phyloP scores from a whole-genome alignment of 2,329 filamentous ascomycete genomes.

The Alternaria atra region DNA sequence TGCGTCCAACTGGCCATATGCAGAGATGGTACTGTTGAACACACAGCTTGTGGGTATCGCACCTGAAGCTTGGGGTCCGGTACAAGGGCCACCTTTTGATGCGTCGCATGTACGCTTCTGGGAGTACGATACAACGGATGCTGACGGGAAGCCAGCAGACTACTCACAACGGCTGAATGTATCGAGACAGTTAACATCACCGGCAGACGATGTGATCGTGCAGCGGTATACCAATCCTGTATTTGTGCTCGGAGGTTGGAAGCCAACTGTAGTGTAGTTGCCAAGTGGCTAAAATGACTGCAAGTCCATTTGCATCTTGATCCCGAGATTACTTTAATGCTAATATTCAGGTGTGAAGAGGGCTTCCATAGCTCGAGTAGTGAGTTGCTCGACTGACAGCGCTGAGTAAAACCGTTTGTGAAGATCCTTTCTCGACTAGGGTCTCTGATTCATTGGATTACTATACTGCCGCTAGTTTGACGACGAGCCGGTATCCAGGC shows the following conservation, averaged over 20 bases:
- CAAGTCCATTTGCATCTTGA: not conserved
- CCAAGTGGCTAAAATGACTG: not conserved
- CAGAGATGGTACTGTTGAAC: constrained; percentile 9
- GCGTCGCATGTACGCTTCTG: constrained; percentile 2
- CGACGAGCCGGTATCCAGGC: not conserved
- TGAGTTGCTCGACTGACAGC: not conserved
- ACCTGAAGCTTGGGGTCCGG: constrained; percentile 6
- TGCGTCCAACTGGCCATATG: constrained; percentile 9
- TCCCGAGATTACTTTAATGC: not conserved
- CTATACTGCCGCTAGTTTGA: not conserved
- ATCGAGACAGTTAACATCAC: constrained; percentile 2
- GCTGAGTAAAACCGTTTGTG: not conserved
- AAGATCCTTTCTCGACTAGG: not conserved
- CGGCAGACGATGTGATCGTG: not conserved
- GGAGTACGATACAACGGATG: constrained; percentile 5
- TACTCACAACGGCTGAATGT: constrained; percentile 1
- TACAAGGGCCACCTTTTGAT: constrained; percentile 5
- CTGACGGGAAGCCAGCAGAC: not conserved
- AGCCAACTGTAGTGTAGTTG: not conserved
- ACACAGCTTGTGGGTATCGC: constrained; percentile 2
- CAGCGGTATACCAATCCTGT: not conserved
- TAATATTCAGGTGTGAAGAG: not conserved
- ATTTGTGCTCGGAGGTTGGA: not conserved
- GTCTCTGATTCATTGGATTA: not conserved
- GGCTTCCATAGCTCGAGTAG: not conserved